A percentile compares a stretch with the other conserved stretches of the same genome.
phyloP scores from a whole-genome alignment of 2,329 filamentous ascomycete genomes.

The Didymella sp. region DNA sequence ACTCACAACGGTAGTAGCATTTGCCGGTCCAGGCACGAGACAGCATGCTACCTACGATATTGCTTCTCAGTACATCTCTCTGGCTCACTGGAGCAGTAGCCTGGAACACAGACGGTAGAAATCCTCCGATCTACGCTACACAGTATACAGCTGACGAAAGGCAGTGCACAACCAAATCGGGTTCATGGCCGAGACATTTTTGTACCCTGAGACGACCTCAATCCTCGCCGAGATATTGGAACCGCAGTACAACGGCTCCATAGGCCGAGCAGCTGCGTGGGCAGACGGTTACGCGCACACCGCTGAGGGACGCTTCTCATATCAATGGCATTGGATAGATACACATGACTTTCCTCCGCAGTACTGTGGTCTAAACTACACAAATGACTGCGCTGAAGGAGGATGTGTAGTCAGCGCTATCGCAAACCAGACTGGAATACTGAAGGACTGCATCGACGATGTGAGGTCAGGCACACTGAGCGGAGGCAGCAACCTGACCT shows the following conservation, averaged over 20 bases:
- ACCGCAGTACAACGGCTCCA: constrained; percentile 50
- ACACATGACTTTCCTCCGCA: constrained; percentile 45
- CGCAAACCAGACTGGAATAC: constrained; percentile 51
- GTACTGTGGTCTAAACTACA: constrained; percentile 47
- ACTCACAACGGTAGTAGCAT: neutral
- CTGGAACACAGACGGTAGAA: constrained; percentile 46
- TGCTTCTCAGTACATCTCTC: constrained; percentile 8
- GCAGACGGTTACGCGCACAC: constrained; percentile 51
- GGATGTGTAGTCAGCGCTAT: constrained; percentile 54
- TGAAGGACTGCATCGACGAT: constrained; percentile 45
- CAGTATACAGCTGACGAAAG: constrained; percentile 11
- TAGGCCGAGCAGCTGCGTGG: constrained; percentile 51
- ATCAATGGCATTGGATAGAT: constrained; percentile 54
- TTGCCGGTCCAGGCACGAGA: neutral
- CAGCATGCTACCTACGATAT: neutral
- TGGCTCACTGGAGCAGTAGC: constrained; percentile 27
- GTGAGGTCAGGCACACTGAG: constrained; percentile 34
- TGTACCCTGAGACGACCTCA: constrained; percentile 41
- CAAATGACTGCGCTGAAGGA: constrained; percentile 47
- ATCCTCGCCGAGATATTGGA: constrained; percentile 48
- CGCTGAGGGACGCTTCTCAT: constrained; percentile 49
- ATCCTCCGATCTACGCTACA: neutral
- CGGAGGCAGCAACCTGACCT: constrained; percentile 45
- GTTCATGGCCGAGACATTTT: constrained; percentile 50
- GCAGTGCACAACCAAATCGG: constrained; percentile 53